Percentiles rank a stretch among this genome's conserved stretches.
These are phyloP conservation scores for Beauveria asiatica DNA, from an alignment of 2,329 filamentous ascomycete genomes.

Conservation along the genomic window DNA sequence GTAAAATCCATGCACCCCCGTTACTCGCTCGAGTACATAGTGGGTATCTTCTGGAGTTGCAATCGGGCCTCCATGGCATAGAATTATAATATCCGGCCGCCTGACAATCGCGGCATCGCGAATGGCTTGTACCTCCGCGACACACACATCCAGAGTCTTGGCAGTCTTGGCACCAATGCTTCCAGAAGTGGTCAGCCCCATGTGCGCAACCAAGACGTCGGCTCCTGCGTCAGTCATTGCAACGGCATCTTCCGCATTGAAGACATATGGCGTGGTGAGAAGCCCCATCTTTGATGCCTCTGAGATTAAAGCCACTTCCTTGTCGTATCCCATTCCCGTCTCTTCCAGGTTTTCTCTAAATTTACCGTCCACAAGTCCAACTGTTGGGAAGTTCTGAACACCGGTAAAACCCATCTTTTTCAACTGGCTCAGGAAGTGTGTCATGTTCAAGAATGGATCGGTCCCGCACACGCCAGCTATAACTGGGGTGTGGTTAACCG, in stretches of 20 bases:
- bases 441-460: conserved; percentile 58
- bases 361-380: conserved; percentile 59
- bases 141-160: conserved; percentile 57
- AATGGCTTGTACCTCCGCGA: conserved; percentile 53
- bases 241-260: conserved; percentile 50
- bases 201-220: conserved; percentile 59
- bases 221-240: conserved; percentile 57
- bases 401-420: conserved; percentile 57
- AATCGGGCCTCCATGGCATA: conserved; percentile 64
- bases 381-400: conserved; percentile 66
- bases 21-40: conserved; percentile 51
- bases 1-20: conserved; percentile 61
- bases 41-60: conserved; percentile 54
- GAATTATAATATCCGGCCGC: conserved; percentile 51
- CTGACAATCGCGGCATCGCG: conserved; percentile 49
- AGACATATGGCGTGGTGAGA: conserved; percentile 63
- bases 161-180: conserved; percentile 55
- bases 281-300: conserved; percentile 51
- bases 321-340: conserved; percentile 60
- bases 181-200: conserved; percentile 57
- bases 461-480: conserved; percentile 64
- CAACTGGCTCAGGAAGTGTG: conserved; percentile 50
- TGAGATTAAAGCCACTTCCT: conserved; percentile 59
- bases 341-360: conserved; percentile 62
- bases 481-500: conserved; percentile 56